Conservation (phyloP, 768 basidiomycete species). For the Lentinula edodes region DNA sequence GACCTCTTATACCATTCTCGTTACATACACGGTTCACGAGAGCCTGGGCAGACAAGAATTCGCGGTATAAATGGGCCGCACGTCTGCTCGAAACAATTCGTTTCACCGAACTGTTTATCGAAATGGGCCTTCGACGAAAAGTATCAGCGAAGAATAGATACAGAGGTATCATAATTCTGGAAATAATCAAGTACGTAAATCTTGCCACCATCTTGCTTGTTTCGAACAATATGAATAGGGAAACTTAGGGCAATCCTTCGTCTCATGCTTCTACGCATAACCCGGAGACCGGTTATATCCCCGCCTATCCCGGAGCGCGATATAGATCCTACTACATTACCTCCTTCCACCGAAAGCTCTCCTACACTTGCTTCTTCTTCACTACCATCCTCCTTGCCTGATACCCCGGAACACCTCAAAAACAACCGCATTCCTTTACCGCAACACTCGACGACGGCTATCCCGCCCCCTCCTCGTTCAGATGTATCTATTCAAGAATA, state of each 20-base stretch:
- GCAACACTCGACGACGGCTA: conserved; percentile 53
- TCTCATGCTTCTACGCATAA: conserved; percentile 65
- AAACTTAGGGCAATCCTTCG: conserved; percentile 64
- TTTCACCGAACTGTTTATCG: conserved; percentile 79
- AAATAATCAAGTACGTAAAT: conserved; percentile 75
- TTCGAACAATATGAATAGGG: conserved; percentile 11
- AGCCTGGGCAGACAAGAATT: conserved; percentile 72
- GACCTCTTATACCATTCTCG: conserved; percentile 68
- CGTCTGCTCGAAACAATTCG: conserved; percentile 70
- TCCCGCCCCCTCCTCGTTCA: conserved; percentile 41
- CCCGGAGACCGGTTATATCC: conserved; percentile 67
- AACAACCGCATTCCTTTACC: conserved; percentile 71
- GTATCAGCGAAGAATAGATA: conserved; percentile 61
- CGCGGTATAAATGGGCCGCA: conserved; percentile 73
- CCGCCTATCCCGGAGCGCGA: conserved; percentile 86
- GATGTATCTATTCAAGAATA: conserved; percentile 70
- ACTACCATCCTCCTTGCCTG: conserved; percentile 46
- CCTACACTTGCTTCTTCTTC: conserved; percentile 59
- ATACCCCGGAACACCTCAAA: conserved; percentile 74
- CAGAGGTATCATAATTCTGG: conserved; percentile 73
- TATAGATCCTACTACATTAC: conserved; percentile 68
- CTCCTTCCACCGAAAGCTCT: conserved; percentile 48
- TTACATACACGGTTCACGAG: conserved; percentile 87
- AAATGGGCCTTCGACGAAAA: conserved; percentile 81
- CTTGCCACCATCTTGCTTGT: conserved; percentile 2